These are phyloP conservation scores for Sordariomycetes sp. DNA, from an alignment of 2,329 filamentous ascomycete species.

Conservation along the genomic window DNA sequence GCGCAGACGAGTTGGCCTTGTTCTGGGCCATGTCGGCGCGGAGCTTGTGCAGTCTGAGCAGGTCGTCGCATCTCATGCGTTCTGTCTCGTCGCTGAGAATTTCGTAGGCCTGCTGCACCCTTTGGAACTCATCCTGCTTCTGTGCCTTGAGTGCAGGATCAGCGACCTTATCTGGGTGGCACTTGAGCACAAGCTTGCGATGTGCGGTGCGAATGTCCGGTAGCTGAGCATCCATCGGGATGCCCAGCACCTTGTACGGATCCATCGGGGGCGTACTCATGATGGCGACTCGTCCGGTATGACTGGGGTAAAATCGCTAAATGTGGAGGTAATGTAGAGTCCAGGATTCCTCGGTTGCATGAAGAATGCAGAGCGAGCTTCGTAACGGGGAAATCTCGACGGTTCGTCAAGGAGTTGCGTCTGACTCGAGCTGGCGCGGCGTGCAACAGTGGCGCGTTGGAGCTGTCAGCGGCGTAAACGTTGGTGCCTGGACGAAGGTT, in stretches of 20 bases:
- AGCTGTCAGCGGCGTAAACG: too few relatives aligned
- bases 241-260: constrained; percentile 70
- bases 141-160: constrained; percentile 65
- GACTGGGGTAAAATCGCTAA: too few relatives aligned
- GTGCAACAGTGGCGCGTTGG: too few relatives aligned
- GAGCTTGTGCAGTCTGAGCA: constrained; percentile 57
- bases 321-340: too few relatives aligned
- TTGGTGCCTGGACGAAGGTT: too few relatives aligned
- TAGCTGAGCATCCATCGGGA: constrained; percentile 61
- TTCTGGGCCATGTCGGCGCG: constrained; percentile 44
- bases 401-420: too few relatives aligned
- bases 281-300: constrained; percentile 11
- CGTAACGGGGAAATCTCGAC: too few relatives aligned
- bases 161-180: constrained; percentile 86
- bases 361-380: too few relatives aligned
- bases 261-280: constrained; percentile 54
- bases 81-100: constrained; percentile 70
- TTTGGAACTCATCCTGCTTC: constrained; percentile 84
- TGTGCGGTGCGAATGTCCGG: constrained; percentile 70
- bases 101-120: constrained; percentile 89
- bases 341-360: too few relatives aligned
- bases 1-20: constrained; percentile 32
- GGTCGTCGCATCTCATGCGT: constrained; percentile 69
- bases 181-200: constrained; percentile 78
- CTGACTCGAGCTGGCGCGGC: too few relatives aligned